A percentile compares a stretch with the other conserved stretches of the same genome.
phyloP scores from a whole-genome alignment of 2,329 filamentous ascomycete species.

The Emericellopsis cladophorae region DNA sequence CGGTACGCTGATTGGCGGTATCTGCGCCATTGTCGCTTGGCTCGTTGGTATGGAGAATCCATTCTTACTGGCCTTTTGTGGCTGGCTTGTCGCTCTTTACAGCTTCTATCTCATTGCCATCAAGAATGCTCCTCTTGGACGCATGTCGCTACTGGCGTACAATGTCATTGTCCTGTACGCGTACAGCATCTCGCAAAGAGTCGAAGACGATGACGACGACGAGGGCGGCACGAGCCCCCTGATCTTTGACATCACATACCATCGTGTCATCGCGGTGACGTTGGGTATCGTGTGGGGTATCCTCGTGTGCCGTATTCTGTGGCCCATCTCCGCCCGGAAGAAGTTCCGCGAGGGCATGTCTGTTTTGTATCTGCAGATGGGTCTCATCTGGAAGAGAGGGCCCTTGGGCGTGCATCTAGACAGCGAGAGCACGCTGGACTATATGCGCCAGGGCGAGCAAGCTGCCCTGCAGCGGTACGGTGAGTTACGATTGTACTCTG shows the following conservation, averaged over 20 bases:
- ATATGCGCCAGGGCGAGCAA: constrained; percentile 83
- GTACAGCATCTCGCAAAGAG: constrained; percentile 73
- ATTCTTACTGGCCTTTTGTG: constrained; percentile 63
- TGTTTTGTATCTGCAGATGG: constrained; percentile 88
- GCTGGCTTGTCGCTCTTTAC: constrained; percentile 67
- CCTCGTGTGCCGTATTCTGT: constrained; percentile 76
- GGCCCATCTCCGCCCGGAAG: constrained; percentile 80
- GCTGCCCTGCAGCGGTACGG: constrained; percentile 71
- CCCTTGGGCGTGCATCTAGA: constrained; percentile 64
- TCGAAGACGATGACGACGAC: constrained; percentile 74
- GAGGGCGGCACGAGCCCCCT: constrained; percentile 75
- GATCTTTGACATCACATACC: constrained; percentile 77
- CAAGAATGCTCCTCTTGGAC: constrained; percentile 77
- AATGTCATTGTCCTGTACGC: constrained; percentile 91
- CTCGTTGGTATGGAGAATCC: constrained; percentile 61
- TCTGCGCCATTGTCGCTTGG: constrained; percentile 68
- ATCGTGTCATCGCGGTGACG: constrained; percentile 78
- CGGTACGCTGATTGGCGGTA: constrained; percentile 72
- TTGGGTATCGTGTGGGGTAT: constrained; percentile 87
- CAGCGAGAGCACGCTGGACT: constrained; percentile 46
- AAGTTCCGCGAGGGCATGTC: constrained; percentile 86
- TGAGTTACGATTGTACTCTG: constrained; percentile 9
- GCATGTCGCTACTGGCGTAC: constrained; percentile 91
- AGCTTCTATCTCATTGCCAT: constrained; percentile 87
- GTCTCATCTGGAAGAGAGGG: constrained; percentile 90